phyloP scores from a whole-genome alignment of 2,329 filamentous ascomycete genomes.

The Verticillium alfalfae region DNA sequence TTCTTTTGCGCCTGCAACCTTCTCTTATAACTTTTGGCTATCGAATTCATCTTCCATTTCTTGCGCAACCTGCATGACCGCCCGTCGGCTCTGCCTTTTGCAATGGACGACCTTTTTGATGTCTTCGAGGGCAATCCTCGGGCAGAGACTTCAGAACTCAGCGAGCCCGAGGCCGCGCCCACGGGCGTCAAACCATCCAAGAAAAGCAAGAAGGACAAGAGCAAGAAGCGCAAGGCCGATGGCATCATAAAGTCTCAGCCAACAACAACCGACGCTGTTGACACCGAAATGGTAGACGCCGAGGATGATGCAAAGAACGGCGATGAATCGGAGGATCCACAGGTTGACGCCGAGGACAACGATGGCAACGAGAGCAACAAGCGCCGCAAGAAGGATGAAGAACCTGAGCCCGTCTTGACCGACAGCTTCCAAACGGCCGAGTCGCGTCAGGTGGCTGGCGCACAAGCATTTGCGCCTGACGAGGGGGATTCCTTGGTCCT shows the following conservation, averaged over 20 bases:
- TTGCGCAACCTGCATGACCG: neutral
- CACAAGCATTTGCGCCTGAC: slow-evolving; percentile 59
- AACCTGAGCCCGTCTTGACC: slow-evolving; percentile 73
- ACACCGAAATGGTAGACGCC: slow-evolving; percentile 38
- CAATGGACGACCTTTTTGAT: slow-evolving; percentile 76
- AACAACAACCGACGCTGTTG: slow-evolving; percentile 22
- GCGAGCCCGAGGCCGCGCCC: slow-evolving; percentile 34
- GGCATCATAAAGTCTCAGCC: slow-evolving; percentile 60
- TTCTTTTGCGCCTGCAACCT: neutral
- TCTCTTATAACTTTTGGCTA: neutral
- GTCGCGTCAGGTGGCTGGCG: slow-evolving; percentile 81
- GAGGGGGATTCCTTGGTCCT: slow-evolving; percentile 71
- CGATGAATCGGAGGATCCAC: slow-evolving; percentile 22
- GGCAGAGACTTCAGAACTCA: slow-evolving; percentile 27
- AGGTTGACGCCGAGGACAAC: slow-evolving; percentile 21
- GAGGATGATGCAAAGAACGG: slow-evolving; percentile 32
- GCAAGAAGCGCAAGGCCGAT: slow-evolving; percentile 83
- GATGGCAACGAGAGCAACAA: slow-evolving; percentile 47
- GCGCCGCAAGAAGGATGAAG: slow-evolving; percentile 56
- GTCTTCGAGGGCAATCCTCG: slow-evolving; percentile 68
- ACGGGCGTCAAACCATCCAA: slow-evolving; percentile 34
- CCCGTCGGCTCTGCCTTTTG: neutral
- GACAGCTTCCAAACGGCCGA: slow-evolving; percentile 94
- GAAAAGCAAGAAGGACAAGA: slow-evolving; percentile 55
- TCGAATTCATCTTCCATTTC: neutral